Percentiles rank a stretch among this genome's conserved stretches.
Evolutionary conservation across 2,329 filamentous ascomycete species (phyloP).

Genomic region (Aspergillus pseudotamarii): DNA sequence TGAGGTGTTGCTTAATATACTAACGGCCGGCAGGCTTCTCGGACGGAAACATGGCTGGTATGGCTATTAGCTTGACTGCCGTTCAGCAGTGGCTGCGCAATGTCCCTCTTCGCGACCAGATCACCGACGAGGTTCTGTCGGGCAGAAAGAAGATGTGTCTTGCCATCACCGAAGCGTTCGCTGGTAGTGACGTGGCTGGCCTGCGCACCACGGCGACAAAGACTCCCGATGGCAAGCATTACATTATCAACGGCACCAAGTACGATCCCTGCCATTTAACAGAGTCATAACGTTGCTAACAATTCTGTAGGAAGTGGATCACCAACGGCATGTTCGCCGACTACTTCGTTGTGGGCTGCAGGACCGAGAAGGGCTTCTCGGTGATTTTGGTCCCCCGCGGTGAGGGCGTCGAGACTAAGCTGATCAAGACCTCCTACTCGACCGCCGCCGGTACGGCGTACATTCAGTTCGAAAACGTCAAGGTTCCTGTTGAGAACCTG

Average conservation of each 20-base stretch:
- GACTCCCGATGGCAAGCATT: constrained; percentile 73
- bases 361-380: constrained; percentile 76
- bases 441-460: constrained; percentile 76
- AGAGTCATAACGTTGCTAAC: constrained; percentile 7
- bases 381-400: constrained; percentile 75
- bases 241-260: constrained; percentile 56
- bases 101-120: constrained; percentile 63
- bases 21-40: constrained; percentile 61
- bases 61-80: constrained; percentile 80
- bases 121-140: constrained; percentile 72
- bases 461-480: constrained; percentile 83
- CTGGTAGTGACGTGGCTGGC: constrained; percentile 79
- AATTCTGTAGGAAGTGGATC: constrained; percentile 76
- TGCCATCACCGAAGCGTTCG: constrained; percentile 86
- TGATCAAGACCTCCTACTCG: constrained; percentile 72
- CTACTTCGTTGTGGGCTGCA: constrained; percentile 81
- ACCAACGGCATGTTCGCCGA: constrained; percentile 79
- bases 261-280: constrained; percentile 15
- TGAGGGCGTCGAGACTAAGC: constrained; percentile 66
- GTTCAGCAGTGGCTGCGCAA: constrained; percentile 78
- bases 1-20: not conserved
- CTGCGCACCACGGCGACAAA: constrained; percentile 77
- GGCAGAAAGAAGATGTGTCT: constrained; percentile 88
- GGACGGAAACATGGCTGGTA: constrained; percentile 84
- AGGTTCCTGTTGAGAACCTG: constrained; percentile 77